A percentile compares a stretch with the other conserved stretches of the same genome.
These are phyloP conservation scores for Leccinum fibrillosum DNA, from an alignment of 768 basidiomycete species.

Conservation along the genomic window DNA sequence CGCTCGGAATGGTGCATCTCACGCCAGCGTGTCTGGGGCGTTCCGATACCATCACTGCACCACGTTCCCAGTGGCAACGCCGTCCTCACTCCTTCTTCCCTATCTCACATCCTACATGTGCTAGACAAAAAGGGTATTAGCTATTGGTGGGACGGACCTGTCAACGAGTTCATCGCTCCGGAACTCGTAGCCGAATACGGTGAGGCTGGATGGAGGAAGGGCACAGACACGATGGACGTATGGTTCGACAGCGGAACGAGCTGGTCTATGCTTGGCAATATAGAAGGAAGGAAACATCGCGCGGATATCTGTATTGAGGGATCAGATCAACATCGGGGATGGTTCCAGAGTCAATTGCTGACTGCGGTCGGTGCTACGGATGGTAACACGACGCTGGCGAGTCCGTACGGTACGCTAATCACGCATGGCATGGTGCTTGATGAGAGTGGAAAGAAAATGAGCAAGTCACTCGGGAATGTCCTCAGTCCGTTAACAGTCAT, in stretches of 20 bases:
- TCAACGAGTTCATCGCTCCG: slow-evolving; percentile 76
- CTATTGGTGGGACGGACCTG: slow-evolving; percentile 92
- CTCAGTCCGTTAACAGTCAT: slow-evolving; percentile 81
- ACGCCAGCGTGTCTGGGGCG: slow-evolving; percentile 95
- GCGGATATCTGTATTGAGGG: slow-evolving; percentile 95
- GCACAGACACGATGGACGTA: slow-evolving; percentile 96
- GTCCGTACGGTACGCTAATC: slow-evolving; percentile 76
- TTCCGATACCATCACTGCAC: slow-evolving; percentile 89
- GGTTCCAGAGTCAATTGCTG: slow-evolving; percentile 96
- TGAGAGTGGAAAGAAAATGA: slow-evolving; percentile 89
- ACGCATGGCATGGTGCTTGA: slow-evolving; percentile 98
- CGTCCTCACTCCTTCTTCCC: slow-evolving; percentile 58
- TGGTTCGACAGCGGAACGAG: slow-evolving; percentile 98
- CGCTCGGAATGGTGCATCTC: slow-evolving; percentile 99
- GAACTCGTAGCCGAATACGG: slow-evolving; percentile 47
- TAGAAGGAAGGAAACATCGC: slow-evolving; percentile 38
- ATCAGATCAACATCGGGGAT: slow-evolving; percentile 95
- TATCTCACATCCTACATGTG: slow-evolving; percentile 75
- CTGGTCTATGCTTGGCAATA: slow-evolving; percentile 72
- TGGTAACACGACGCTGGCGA: slow-evolving; percentile 17
- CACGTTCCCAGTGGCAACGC: slow-evolving; percentile 59
- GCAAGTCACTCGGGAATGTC: slow-evolving; percentile 93
- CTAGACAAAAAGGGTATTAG: slow-evolving; percentile 68
- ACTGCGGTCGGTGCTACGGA: slow-evolving; percentile 58
- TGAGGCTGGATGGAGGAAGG: slow-evolving; percentile 60